Evolutionary conservation across 2,329 filamentous ascomycete species (phyloP).

Genomic region (Didymella segeticola): DNA sequence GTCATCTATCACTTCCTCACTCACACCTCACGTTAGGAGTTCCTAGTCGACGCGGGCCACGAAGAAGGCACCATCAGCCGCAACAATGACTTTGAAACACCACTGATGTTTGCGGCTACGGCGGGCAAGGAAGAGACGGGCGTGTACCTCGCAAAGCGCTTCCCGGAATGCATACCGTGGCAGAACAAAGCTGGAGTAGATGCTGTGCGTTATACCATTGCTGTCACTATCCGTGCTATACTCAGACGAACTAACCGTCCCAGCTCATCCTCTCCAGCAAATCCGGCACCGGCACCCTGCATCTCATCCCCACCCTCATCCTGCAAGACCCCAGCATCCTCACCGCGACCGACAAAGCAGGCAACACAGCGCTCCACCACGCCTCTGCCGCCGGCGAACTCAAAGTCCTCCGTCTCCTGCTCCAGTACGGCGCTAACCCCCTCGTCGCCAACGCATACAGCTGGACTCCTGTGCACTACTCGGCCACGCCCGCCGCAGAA

Average conservation of each 20-base stretch:
- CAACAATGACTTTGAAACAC: conserved; percentile 81
- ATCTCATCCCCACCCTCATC: conserved; percentile 51
- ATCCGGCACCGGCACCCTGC: conserved; percentile 51
- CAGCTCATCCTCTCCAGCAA: conserved; percentile 51
- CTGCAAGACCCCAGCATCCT: conserved; percentile 39
- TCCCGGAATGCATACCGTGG: conserved; percentile 68
- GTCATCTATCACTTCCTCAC: too few relatives aligned
- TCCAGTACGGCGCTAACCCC: conserved; percentile 79
- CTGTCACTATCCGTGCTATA: too few relatives aligned
- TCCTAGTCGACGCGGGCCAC: conserved; percentile 76
- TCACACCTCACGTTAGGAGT: conserved; percentile 53
- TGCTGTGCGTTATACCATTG: conserved; percentile 66
- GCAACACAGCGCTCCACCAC: conserved; percentile 89
- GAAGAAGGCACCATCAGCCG: conserved; percentile 75
- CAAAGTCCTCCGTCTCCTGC: conserved; percentile 75
- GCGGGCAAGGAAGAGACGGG: conserved; percentile 76
- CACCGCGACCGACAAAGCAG: conserved; percentile 65
- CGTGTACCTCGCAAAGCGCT: conserved; percentile 70
- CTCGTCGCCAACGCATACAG: conserved; percentile 75
- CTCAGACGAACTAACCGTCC: conserved; percentile 1
- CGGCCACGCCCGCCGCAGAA: conserved; percentile 80
- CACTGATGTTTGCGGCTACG: conserved; percentile 77
- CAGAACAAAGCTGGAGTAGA: conserved; percentile 73
- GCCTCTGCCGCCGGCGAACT: conserved; percentile 83
- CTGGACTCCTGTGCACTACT: conserved; percentile 86